Evolutionary conservation across 1,139 yeast species (phyloP).

Genomic region (Suhomyces bokatorum): DNA sequence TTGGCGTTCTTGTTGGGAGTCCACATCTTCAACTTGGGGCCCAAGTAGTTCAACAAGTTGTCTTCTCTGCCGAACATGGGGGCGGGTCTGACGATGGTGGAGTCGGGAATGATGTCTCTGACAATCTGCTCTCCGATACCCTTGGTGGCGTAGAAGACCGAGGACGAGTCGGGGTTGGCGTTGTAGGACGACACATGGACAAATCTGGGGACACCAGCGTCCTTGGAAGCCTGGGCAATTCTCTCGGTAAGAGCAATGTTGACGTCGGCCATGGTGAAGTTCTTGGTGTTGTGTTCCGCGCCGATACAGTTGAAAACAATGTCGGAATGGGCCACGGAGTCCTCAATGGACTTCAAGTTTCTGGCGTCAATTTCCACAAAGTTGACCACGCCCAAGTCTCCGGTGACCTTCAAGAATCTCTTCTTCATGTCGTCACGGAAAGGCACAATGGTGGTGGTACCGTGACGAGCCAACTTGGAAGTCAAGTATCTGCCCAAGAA

Average conservation of each 20-base stretch:
- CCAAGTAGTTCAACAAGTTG: constrained; percentile 64
- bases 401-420: constrained; percentile 78
- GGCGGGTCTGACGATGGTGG: constrained; percentile 85
- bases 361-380: constrained; percentile 82
- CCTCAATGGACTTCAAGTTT: constrained; percentile 74
- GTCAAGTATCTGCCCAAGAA: constrained; percentile 74
- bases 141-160: constrained; percentile 76
- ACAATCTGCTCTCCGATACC: constrained; percentile 78
- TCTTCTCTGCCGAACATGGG: constrained; percentile 81
- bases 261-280: constrained; percentile 79
- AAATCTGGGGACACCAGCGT: constrained; percentile 72
- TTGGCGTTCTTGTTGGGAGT: constrained; percentile 67
- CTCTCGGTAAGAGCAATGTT: constrained; percentile 79
- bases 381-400: constrained; percentile 87
- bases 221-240: constrained; percentile 71
- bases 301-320: constrained; percentile 83
- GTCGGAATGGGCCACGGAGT: constrained; percentile 78
- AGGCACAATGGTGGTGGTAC: constrained; percentile 76
- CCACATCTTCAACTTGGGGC: constrained; percentile 57
- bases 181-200: constrained; percentile 81
- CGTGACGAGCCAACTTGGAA: constrained; percentile 77
- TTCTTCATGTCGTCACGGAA: constrained; percentile 78
- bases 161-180: constrained; percentile 68
- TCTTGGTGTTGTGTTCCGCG: constrained; percentile 74
- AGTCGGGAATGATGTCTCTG: constrained; percentile 65